These are phyloP conservation scores for Volvariella volvacea DNA, from an alignment of 1,284 basidiomycete genomes.

Conservation along the genomic window DNA sequence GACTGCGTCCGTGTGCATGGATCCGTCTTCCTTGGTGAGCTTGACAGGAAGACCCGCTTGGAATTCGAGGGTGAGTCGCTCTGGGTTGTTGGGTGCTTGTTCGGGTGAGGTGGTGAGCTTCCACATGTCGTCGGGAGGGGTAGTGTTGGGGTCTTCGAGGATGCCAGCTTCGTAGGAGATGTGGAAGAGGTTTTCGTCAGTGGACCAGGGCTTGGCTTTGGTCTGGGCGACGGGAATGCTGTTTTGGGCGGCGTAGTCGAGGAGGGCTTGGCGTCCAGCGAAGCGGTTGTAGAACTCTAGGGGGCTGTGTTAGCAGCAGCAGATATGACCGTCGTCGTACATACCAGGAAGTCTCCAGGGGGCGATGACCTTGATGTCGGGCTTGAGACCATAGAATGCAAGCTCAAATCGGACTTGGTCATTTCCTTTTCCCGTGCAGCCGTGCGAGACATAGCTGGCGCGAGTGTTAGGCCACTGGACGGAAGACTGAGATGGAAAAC, in stretches of 20 bases:
- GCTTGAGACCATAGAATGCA: conserved; percentile 98
- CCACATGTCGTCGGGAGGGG: conserved; percentile 99
- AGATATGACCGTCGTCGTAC: conserved; percentile 12
- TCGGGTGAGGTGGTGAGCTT: conserved; percentile 89
- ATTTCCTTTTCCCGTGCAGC: conserved; percentile 99
- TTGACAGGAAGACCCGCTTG: conserved; percentile 81
- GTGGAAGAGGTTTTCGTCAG: conserved; percentile 99
- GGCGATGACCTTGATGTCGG: conserved; percentile 97
- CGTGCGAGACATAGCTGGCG: conserved; percentile 88
- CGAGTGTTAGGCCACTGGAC: background rate
- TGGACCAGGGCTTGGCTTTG: conserved; percentile 97
- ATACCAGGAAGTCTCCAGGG: conserved; percentile 93
- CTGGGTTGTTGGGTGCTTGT: conserved; percentile 76
- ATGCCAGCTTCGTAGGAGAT: conserved; percentile 99
- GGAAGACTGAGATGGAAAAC: conserved; percentile 24
- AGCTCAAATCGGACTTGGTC: conserved; percentile 99
- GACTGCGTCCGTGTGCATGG: conserved; percentile 83
- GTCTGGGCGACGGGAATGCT: conserved; percentile 94
- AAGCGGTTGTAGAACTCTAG: conserved; percentile 96
- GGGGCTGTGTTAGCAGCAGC: background rate
- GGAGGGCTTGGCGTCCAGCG: conserved; percentile 88
- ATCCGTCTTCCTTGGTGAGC: conserved; percentile 49
- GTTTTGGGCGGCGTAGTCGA: conserved; percentile 86
- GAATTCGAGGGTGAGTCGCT: conserved; percentile 84
- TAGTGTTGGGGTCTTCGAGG: conserved; percentile 94